A percentile compares a stretch with the other conserved stretches of the same genome.
Evolutionary conservation across 768 basidiomycete species (phyloP).

Genomic region (Calocybe cyanea): DNA sequence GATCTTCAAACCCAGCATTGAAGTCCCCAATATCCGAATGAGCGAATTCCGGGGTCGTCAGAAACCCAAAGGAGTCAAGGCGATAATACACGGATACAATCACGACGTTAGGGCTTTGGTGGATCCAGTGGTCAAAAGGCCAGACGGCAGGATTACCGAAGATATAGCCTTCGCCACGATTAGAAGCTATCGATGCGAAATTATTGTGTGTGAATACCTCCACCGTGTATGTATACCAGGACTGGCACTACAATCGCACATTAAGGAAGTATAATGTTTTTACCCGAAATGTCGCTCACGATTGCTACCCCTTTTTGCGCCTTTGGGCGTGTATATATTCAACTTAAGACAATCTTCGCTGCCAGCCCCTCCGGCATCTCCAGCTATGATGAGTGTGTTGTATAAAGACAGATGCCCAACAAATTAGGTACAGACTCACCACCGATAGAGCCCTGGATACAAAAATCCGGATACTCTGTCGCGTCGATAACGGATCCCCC

Average conservation of each 20-base stretch:
- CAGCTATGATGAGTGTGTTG: conserved; percentile 26
- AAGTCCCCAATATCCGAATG: conserved; percentile 30
- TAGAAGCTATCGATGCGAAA: background rate
- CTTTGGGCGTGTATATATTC: conserved; percentile 58
- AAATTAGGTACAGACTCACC: conserved; percentile 23
- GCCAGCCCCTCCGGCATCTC: conserved; percentile 61
- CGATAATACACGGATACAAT: conserved; percentile 67
- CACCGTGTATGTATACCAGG: conserved; percentile 47
- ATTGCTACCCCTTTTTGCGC: conserved; percentile 41
- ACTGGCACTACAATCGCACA: conserved; percentile 33
- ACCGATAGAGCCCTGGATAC: conserved; percentile 54
- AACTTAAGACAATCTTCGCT: conserved; percentile 66
- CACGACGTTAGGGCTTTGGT: conserved; percentile 59
- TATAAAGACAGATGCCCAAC: background rate
- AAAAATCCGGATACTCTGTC: conserved; percentile 51
- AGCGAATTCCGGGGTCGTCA: conserved; percentile 44
- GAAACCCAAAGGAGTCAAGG: conserved; percentile 61
- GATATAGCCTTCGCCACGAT: conserved; percentile 38
- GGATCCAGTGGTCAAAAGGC: conserved; percentile 65
- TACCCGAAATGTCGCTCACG: conserved; percentile 28
- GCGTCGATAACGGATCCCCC: conserved; percentile 45
- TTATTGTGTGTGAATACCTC: conserved; percentile 25
- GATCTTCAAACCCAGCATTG: conserved; percentile 36
- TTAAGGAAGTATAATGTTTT: background rate
- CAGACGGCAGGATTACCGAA: conserved; percentile 61